Base-by-base conservation (phyloP, 768 basidiomycete species). In the Boletellus emodensis region DNA sequence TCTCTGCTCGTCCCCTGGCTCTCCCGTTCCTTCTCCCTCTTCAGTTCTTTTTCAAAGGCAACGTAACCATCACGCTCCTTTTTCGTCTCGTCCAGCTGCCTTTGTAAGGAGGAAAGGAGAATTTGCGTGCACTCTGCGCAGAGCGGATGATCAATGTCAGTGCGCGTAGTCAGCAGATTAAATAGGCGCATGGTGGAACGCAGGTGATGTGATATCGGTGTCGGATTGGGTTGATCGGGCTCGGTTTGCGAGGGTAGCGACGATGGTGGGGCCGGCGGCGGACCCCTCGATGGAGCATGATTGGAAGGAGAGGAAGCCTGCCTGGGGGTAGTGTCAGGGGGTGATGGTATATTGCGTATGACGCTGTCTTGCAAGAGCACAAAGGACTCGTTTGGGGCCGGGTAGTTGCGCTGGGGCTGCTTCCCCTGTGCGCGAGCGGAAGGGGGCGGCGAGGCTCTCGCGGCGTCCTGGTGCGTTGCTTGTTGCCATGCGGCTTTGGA, bases 71-170 rank as follows among this genome's bases (percentile, higher is more conserved):
- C 94, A 51, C 93, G 75, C 64, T 96, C 93, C 63, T 85, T 88
- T 71, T 85, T 90, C 3, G 87, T 87, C 72, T 96, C 93, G 50
- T 95, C 92, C 14, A 95, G 75, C 62, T 92, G 85, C 40, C 79
- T 78, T 58, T 87, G 83, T 30, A 98, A 79, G 22, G 81, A 82
- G 1, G 75, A 75, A 28, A 94, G 79, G 32, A 98, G 71, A 42
- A 87, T 78, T 60, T 89, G 85, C 3, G 94, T 91, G 68, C 96
- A 99, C 61, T 98, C 95, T 0, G 87, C 83, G 67, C 96, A 99
- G 8, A 99, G 77, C 6, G 96, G 96, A 64, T 97, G 94, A 65
- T 94, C 91, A 39, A 94, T 81, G 30, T 87, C 86, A 46, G 86
- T 84, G 38, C 84, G 76, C 49, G 84, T 80, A 12, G 89, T 88